Base-by-base conservation (phyloP, 352 stramenopile genomes). In the Pythium coloratum region DNA sequence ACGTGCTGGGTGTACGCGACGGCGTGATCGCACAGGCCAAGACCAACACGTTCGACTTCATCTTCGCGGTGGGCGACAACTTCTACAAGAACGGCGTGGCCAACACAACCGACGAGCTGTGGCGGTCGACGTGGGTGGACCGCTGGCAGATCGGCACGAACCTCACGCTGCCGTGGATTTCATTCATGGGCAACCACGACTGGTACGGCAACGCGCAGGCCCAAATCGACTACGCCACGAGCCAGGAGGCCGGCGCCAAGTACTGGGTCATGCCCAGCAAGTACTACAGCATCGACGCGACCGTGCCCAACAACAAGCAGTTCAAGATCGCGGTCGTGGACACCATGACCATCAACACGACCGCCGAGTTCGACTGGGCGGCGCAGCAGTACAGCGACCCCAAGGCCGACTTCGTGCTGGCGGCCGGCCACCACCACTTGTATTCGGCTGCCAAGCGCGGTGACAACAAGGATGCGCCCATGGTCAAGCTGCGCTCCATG, bases 121-220 rank as follows among this genome's bases (percentile, higher is more conserved):
- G 71, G 71, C 49, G 60, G 28, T 76, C 50, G 4, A 71, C 59
- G 20, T 83, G 76, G 76, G 66, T 69, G 62, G 55, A 80, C 26
- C 73, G 73, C 40, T 82, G 62, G 59, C 47, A 55, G n/a, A 72
- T 82, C 42, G 71, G 70, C 58, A 60, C 64, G 7, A 67, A 75
- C 32, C 50, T 81, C 13, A 78, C 70, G 49, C 57, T 81, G 32
- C 71, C 73, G 30, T 83, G 76, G 76, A 54, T 81, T 67, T 36
- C 74, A 55, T 65, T 79, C 32, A 62, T 81, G 40, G 73, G 73
- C 53, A 81, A 81, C 69, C 73, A 83, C 60, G 76, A 83, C 63
- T 67, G 64, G 59, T 71, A 81, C 54, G 74, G 73, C 62, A 81
- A 77, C 59, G 62, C 53, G 18, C 46, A 73, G 44, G 62, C 76